Evolutionary conservation across 2,329 filamentous ascomycete genomes (phyloP).

Genomic region (Exophiala xenobiotica): DNA sequence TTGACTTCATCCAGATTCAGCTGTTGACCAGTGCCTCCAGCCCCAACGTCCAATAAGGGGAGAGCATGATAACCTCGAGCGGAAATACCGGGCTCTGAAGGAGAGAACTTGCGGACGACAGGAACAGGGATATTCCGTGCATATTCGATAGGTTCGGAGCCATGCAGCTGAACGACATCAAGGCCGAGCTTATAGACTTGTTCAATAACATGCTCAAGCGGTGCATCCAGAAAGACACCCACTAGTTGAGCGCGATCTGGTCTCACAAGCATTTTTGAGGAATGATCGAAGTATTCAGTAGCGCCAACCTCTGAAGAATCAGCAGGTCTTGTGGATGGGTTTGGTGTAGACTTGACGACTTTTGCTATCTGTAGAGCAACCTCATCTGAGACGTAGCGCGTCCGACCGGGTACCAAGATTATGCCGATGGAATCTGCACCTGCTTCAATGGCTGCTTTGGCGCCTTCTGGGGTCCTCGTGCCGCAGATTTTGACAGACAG

Average conservation of each 20-base stretch:
- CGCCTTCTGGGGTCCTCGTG: slow-evolving; percentile 78
- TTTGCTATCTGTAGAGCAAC: slow-evolving; percentile 78
- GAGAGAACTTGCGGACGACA: slow-evolving; percentile 82
- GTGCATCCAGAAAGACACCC: slow-evolving; percentile 91
- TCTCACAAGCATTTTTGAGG: slow-evolving; percentile 48
- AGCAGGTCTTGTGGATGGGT: slow-evolving; percentile 32
- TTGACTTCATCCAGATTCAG: slow-evolving; percentile 72
- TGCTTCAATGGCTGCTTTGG: slow-evolving; percentile 74
- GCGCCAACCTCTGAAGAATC: slow-evolving; percentile 37
- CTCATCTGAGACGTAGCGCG: slow-evolving; percentile 75
- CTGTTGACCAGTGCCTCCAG: slow-evolving; percentile 75
- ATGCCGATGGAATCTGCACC: slow-evolving; percentile 93
- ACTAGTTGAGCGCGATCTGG: slow-evolving; percentile 72
- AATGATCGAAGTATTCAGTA: slow-evolving; percentile 71
- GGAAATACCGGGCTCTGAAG: slow-evolving; percentile 69
- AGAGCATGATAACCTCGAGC: slow-evolving; percentile 77
- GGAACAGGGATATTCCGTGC: slow-evolving; percentile 84
- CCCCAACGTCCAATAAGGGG: slow-evolving; percentile 82
- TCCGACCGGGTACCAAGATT: slow-evolving; percentile 79
- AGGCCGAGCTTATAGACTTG: slow-evolving; percentile 74
- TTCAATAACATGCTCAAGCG: slow-evolving; percentile 75
- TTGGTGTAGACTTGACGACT: slow-evolving; percentile 61
- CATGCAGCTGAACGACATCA: slow-evolving; percentile 91
- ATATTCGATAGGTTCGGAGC: slow-evolving; percentile 90
- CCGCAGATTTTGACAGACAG: slow-evolving; percentile 93